These are phyloP conservation scores for Vigna trinervia DNA, from an alignment of 306 rosid genomes.

Conservation along the genomic window DNA sequence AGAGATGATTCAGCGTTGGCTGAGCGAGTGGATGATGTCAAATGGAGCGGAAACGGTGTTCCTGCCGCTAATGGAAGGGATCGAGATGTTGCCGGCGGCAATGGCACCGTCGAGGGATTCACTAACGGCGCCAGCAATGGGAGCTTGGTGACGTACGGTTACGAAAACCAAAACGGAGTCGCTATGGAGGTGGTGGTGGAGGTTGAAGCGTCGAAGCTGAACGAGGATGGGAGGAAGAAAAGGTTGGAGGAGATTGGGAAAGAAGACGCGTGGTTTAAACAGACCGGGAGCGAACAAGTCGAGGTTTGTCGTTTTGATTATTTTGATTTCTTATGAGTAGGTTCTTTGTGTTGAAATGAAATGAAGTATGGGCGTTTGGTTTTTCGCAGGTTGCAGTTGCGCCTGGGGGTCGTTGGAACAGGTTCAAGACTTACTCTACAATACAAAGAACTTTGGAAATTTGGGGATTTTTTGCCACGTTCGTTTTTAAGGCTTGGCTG, in stretches of 20 bases:
- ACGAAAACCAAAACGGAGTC: constrained; percentile 59
- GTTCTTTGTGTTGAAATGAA: constrained; percentile 1
- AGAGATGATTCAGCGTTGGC: constrained; percentile 67
- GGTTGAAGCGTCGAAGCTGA: constrained; percentile 45
- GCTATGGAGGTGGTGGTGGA: constrained; percentile 53
- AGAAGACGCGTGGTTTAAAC: constrained; percentile 96
- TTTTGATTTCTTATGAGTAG: constrained; percentile 18
- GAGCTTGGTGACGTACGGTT: constrained; percentile 58
- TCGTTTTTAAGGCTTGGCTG: constrained; percentile 82
- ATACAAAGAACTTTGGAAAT: constrained; percentile 94
- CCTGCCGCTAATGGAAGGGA: constrained; percentile 3
- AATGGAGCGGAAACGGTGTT: constrained; percentile 72
- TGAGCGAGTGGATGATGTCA: constrained; percentile 58
- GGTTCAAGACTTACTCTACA: constrained; percentile 96
- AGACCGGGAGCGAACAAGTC: constrained; percentile 44
- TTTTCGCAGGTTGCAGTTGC: constrained; percentile 81
- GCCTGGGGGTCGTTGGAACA: constrained; percentile 97
- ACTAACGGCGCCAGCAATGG: constrained; percentile 59
- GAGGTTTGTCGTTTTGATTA: constrained; percentile 56
- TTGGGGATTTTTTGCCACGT: constrained; percentile 89
- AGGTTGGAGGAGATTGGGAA: constrained; percentile 94
- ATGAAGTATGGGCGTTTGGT: constrained; percentile 32
- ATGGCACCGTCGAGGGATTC: constrained; percentile 55
- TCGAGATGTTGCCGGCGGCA: not conserved
- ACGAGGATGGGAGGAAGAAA: constrained; percentile 89